phyloP scores from a whole-genome alignment of 1,139 yeast species.

The Sugiyamaella xylanicola region DNA sequence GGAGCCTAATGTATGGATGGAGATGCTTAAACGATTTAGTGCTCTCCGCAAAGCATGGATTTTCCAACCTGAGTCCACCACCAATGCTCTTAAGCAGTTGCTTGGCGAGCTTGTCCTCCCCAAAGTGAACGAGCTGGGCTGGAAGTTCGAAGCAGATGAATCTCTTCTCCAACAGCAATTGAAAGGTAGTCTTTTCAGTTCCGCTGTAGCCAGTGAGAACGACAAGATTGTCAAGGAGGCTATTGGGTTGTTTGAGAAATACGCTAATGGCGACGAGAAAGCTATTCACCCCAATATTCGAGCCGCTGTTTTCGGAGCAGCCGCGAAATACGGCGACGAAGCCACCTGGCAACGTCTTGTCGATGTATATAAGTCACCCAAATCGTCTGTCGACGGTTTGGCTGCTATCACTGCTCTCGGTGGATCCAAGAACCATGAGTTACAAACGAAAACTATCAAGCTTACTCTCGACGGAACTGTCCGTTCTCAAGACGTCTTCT shows the following conservation, averaged over 20 bases:
- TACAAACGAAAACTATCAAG: conserved; percentile 62
- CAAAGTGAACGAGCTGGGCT: conserved; percentile 65
- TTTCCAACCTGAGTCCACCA: conserved; percentile 62
- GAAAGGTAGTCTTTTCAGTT: conserved; percentile 68
- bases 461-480: conserved; percentile 67
- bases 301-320: conserved; percentile 65
- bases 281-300: conserved; percentile 79
- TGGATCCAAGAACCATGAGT: conserved; percentile 57
- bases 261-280: conserved; percentile 61
- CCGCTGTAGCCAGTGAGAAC: conserved; percentile 67
- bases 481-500: conserved; percentile 73
- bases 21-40: conserved; percentile 58
- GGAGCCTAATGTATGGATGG: conserved; percentile 62
- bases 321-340: conserved; percentile 64
- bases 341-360: conserved; percentile 64
- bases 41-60: conserved; percentile 67
- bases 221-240: conserved; percentile 57
- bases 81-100: conserved; percentile 60
- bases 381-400: conserved; percentile 71
- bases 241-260: conserved; percentile 58
- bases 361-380: conserved; percentile 65
- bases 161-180: conserved; percentile 73
- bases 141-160: conserved; percentile 66
- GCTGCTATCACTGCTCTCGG: conserved; percentile 79
- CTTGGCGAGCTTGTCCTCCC: conserved; percentile 60